phyloP scores from a whole-genome alignment of 2,329 filamentous ascomycete genomes.

The Fusarium chlamydosporum region DNA sequence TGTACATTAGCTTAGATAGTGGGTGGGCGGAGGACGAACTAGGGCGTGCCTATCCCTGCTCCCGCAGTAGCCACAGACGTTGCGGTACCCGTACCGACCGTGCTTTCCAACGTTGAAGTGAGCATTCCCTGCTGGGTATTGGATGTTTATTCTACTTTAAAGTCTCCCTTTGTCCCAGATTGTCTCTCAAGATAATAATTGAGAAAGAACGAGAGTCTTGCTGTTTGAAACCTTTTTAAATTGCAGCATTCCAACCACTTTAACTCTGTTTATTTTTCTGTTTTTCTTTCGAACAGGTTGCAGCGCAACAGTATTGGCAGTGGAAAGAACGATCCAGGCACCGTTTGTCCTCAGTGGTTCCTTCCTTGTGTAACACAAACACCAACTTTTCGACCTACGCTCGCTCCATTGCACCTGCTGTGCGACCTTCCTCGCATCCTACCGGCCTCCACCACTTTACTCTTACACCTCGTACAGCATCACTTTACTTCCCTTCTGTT shows the following conservation, averaged over 20 bases:
- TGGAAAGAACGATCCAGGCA: conserved; percentile 16
- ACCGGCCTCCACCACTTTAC: conserved; percentile 20
- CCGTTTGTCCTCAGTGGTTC: conserved; percentile 33
- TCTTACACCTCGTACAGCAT: conserved; percentile 40
- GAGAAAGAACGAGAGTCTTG: conserved; percentile 20
- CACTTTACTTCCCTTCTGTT: conserved; percentile 25
- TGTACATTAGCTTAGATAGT: neutral
- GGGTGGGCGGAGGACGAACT: conserved; percentile 18
- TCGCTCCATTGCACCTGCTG: conserved; percentile 45
- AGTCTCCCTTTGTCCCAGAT: conserved; percentile 46
- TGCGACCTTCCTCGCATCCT: conserved; percentile 27
- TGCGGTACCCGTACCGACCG: neutral
- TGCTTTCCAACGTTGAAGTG: conserved; percentile 46
- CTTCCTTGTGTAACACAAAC: conserved; percentile 42
- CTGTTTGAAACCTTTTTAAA: conserved; percentile 10
- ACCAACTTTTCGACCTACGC: conserved; percentile 24
- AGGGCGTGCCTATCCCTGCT: conserved; percentile 46
- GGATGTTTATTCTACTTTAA: conserved; percentile 37
- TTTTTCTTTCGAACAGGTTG: conserved; percentile 15
- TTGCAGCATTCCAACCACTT: conserved; percentile 21
- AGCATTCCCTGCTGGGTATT: conserved; percentile 43
- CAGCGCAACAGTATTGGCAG: conserved; percentile 13
- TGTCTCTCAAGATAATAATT: conserved; percentile 23
- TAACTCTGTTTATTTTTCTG: conserved; percentile 4
- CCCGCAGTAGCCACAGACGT: conserved; percentile 47